Evolutionary conservation across 1,139 yeast species (phyloP), one percentile per base, ranked within the genome.

Genomic region (Pichia sp.): DNA sequence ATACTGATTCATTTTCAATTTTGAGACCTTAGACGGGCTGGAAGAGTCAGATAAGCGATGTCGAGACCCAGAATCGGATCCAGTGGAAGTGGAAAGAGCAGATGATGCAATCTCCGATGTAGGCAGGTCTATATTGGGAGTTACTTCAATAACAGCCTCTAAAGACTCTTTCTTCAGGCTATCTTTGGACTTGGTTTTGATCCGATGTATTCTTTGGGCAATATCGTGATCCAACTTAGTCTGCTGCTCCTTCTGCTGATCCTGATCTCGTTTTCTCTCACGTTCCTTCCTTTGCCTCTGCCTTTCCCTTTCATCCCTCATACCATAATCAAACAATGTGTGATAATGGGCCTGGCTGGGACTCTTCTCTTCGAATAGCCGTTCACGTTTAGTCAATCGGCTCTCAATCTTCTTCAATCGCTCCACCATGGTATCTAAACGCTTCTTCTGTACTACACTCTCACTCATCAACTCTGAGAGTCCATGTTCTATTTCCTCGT

Each of bases 401-500:
- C 39, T 25, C 27, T 58, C 62, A n/a, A 53, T 28, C 13, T 22
- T 37, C 28, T 47, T 52, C 30, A 56, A 34, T 30, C 48, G 47
- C 2, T 24, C 22, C 5, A 53, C 33, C 12, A 53, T 31, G 3
- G 29, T 25, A 29, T 53, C 52, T 2, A 52, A 27, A 13, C 49
- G 37, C 6, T 34, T 33, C 24, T 47, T 43, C 2, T 52, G 42
- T 2, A 31, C 33, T 2, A 23, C 27, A 6, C 51, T 14, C 13
- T 30, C 28, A 12, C 31, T 30, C 19, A 41, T 41, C n/a, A n/a
- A n/a, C n/a, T n/a, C n/a, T n/a, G n/a, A n/a, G n/a, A n/a, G n/a
- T n/a, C n/a, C n/a, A n/a, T 47, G 40, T 56, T 60, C 30, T 60
- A 66, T 26, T 58, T 38, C 27, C 16, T 24, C 26, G 21, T 42